A percentile compares a stretch with the other conserved stretches of the same genome.
Evolutionary conservation across 768 basidiomycete species (phyloP).

Genomic region (Boletellus ananiceps): DNA sequence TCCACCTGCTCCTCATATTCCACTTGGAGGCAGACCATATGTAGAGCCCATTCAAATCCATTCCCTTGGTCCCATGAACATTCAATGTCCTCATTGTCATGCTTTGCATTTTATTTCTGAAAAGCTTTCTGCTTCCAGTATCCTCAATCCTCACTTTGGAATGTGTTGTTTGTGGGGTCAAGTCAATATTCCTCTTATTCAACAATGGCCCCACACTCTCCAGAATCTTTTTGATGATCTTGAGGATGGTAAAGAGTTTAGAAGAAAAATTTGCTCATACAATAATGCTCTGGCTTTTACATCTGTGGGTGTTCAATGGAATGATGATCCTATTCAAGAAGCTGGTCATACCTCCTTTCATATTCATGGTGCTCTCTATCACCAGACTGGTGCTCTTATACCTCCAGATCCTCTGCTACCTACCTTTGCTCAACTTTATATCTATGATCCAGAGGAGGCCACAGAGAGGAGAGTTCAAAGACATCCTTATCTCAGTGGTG

Average conservation of each 20-base stretch:
- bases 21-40: constrained; percentile 9
- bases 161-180: constrained; percentile 28
- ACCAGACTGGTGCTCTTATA: constrained; percentile 32
- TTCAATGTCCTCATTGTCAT: constrained; percentile 14
- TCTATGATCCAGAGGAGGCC: constrained; percentile 37
- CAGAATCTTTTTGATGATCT: constrained; percentile 15
- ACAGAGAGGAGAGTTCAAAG: constrained; percentile 19
- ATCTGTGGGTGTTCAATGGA: constrained; percentile 1
- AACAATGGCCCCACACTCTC: constrained; percentile 6
- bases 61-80: constrained; percentile 2
- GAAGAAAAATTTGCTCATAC: constrained; percentile 36
- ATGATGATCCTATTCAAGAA: background rate
- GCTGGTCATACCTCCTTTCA: constrained; percentile 1
- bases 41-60: constrained; percentile 5
- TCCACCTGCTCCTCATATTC: background rate
- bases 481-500: constrained; percentile 22
- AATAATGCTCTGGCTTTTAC: constrained; percentile 31
- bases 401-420: constrained; percentile 22
- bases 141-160: constrained; percentile 15
- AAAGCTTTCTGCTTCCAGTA: background rate
- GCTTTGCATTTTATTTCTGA: constrained; percentile 16
- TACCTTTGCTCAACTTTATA: constrained; percentile 35
- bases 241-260: constrained; percentile 17
- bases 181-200: constrained; percentile 20
- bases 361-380: constrained; percentile 35